phyloP scores from a whole-genome alignment of 805 yeast species.

The Saccharomycopsis sp. region DNA sequence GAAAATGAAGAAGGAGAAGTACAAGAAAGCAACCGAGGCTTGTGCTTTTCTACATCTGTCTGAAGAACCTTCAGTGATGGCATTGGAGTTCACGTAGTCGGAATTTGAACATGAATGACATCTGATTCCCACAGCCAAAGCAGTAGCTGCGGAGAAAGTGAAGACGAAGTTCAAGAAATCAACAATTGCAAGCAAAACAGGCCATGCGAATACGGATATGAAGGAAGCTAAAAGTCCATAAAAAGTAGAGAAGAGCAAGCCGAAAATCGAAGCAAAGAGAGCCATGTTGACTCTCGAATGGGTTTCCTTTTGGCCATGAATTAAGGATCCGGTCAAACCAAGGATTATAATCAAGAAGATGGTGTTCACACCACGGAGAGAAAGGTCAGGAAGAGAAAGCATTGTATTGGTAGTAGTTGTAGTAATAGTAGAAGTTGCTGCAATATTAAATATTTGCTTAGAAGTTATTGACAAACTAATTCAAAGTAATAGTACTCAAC shows the following conservation, averaged over 20 bases:
- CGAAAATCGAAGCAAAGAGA: slow-evolving; percentile 84
- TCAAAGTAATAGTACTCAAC: neutral
- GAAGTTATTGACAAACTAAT: neutral
- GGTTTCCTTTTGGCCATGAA: slow-evolving; percentile 51
- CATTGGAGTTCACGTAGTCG: slow-evolving; percentile 56
- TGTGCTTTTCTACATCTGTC: slow-evolving; percentile 96
- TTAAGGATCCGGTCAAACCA: slow-evolving; percentile 86
- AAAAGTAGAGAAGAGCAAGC: slow-evolving; percentile 69
- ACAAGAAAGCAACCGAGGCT: slow-evolving; percentile 74
- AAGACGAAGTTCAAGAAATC: slow-evolving; percentile 89
- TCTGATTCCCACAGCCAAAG: slow-evolving; percentile 85
- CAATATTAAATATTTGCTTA: neutral
- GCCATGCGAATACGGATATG: slow-evolving; percentile 78
- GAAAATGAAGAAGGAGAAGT: slow-evolving; percentile 74
- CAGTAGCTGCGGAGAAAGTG: slow-evolving; percentile 92
- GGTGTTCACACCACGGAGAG: slow-evolving; percentile 70
- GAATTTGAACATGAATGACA: slow-evolving; percentile 78
- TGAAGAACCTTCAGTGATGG: slow-evolving; percentile 63
- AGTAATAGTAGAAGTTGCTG: neutral
- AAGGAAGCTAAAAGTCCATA: slow-evolving; percentile 77
- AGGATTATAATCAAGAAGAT: slow-evolving; percentile 69
- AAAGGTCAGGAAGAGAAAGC: slow-evolving; percentile 66
- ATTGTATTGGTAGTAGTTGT: neutral
- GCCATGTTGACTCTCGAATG: slow-evolving; percentile 82
- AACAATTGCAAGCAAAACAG: slow-evolving; percentile 61